A percentile compares a stretch with the other conserved stretches of the same genome.
These are phyloP conservation scores for Starmerella ratchasimensis DNA, from an alignment of 805 yeast species.

Conservation along the genomic window DNA sequence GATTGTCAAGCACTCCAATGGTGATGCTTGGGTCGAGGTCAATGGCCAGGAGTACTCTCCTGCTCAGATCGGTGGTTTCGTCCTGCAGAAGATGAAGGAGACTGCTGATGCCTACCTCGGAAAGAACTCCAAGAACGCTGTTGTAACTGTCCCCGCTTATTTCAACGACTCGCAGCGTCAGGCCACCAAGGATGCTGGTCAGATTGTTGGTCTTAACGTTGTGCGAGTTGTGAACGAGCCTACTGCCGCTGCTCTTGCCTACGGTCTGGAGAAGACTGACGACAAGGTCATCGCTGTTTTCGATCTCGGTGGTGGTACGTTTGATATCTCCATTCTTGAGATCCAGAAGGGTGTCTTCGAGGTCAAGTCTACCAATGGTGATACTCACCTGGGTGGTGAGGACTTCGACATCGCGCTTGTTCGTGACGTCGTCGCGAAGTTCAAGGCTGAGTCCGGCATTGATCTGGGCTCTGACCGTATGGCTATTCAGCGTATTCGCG, in stretches of 20 bases:
- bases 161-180: constrained; percentile 86
- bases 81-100: constrained; percentile 94
- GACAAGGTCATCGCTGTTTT: constrained; percentile 85
- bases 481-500: constrained; percentile 77
- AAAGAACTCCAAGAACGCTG: constrained; percentile 77
- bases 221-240: constrained; percentile 85
- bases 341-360: constrained; percentile 96
- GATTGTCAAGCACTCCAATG: constrained; percentile 78
- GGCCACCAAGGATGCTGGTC: constrained; percentile 95
- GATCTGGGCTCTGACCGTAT: constrained; percentile 52
- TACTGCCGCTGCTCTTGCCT: constrained; percentile 87
- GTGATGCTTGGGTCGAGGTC: constrained; percentile 94
- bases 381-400: constrained; percentile 87
- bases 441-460: constrained; percentile 60
- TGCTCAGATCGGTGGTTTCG: constrained; percentile 87
- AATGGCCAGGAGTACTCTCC: constrained; percentile 83
- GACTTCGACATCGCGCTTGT: constrained; percentile 80
- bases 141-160: constrained; percentile 81
- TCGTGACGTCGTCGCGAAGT: constrained; percentile 65
- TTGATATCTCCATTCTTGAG: constrained; percentile 91
- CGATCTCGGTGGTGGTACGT: constrained; percentile 98
- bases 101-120: constrained; percentile 89
- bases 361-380: constrained; percentile 96
- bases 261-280: constrained; percentile 79
- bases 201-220: constrained; percentile 85